A percentile compares a stretch with the other conserved stretches of the same genome.
These are phyloP conservation scores for Strigomonas oncopelti DNA, from an alignment of 208 protist genomes.

Conservation along the genomic window DNA sequence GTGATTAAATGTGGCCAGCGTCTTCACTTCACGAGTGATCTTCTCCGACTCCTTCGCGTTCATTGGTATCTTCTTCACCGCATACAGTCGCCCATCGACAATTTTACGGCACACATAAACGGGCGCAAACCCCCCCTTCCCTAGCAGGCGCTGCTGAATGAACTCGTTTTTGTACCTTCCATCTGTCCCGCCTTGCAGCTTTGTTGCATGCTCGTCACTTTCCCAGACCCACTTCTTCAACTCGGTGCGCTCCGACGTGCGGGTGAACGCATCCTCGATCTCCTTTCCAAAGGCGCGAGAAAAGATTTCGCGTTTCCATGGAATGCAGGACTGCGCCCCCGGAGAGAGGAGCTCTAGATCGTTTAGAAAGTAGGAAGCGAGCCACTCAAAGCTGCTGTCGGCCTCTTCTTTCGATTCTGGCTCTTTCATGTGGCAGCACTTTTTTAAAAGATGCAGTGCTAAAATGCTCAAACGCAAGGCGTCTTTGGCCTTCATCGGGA, in stretches of 20 bases:
- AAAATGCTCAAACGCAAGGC: constrained; percentile 60
- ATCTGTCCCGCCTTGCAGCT: constrained; percentile 43
- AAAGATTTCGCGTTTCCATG: constrained; percentile 62
- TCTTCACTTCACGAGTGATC: constrained; percentile 75
- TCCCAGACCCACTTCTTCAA: constrained; percentile 79
- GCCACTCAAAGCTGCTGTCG: constrained; percentile 56
- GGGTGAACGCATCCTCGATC: constrained; percentile 25
- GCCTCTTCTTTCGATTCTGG: constrained; percentile 75
- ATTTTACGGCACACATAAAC: constrained; percentile 86
- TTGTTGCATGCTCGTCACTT: constrained; percentile 42
- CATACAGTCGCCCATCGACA: constrained; percentile 76
- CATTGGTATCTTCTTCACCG: constrained; percentile 84
- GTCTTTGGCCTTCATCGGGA: constrained; percentile 58
- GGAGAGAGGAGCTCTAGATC: constrained; percentile 47
- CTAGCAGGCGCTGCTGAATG: constrained; percentile 71
- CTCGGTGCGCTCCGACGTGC: constrained; percentile 23
- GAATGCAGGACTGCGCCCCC: constrained; percentile 34
- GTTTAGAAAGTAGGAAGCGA: constrained; percentile 53
- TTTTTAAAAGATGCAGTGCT: constrained; percentile 64
- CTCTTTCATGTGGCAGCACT: constrained; percentile 76
- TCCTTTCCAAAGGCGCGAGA: constrained; percentile 36
- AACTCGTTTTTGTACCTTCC: constrained; percentile 78
- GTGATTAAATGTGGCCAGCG: constrained; percentile 72
- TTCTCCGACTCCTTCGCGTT: constrained; percentile 50
- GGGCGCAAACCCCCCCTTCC: constrained; percentile 76